Evolutionary conservation across 139 green algal species (phyloP).

Genomic region (Micractinium conductrix): DNA sequence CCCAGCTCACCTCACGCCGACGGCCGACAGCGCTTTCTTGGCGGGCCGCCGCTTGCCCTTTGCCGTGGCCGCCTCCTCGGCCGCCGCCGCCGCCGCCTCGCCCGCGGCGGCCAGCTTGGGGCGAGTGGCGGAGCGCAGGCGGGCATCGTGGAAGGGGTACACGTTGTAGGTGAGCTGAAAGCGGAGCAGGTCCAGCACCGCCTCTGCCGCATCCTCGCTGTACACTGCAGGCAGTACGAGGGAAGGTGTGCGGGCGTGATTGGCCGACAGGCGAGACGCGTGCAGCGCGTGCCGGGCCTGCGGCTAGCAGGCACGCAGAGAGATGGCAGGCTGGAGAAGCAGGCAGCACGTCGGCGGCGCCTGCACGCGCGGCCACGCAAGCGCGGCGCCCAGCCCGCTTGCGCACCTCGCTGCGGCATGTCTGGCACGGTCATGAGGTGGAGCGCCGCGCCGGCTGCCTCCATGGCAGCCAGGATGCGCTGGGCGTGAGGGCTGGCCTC

Average conservation of each 20-base stretch:
- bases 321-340: too few species aligned
- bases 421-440: constrained; percentile 52
- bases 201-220: constrained; percentile 57
- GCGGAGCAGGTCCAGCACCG: constrained; percentile 41
- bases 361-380: too few species aligned
- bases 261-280: neutral
- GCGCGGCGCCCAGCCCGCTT: too few species aligned
- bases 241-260: too few species aligned
- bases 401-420: constrained; percentile 50
- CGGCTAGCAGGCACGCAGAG: neutral
- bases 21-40: constrained; percentile 8
- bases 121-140: constrained; percentile 48
- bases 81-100: neutral
- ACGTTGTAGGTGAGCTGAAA: constrained; percentile 78
- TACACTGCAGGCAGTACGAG: constrained; percentile 46
- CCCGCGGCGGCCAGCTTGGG: constrained; percentile 32
- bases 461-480: constrained; percentile 12
- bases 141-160: constrained; percentile 64
- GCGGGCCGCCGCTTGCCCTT: constrained; percentile 5
- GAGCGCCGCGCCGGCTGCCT: constrained; percentile 46
- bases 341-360: too few species aligned
- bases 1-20: constrained; percentile 5
- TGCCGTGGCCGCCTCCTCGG: neutral
- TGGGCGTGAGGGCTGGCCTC: neutral
- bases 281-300: too few species aligned